Base-by-base conservation (phyloP, 306 rosid genomes). In the Cicer yamashitae region DNA sequence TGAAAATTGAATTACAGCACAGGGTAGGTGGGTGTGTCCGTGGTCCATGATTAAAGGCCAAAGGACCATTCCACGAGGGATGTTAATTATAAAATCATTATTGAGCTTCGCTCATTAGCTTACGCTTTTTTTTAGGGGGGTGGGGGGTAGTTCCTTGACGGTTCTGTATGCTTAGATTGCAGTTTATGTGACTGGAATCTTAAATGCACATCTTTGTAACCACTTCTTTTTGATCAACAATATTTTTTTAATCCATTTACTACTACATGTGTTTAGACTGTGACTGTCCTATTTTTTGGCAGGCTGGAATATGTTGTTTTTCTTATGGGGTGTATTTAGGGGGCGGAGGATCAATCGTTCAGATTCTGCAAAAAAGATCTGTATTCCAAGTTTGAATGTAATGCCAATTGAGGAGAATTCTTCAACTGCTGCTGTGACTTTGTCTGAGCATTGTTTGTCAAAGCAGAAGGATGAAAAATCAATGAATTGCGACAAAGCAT, bases 241-340 rank as follows among this genome's bases (percentile, higher is more conserved):
- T 25, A 34, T 3, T 78, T 12, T 72, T 75, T 40, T 30, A 74
- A 74, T 63, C 79, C 51, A 45, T 65, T 25, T 52, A 22, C 22
- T 54, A 53, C 14, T 22, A 5, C 44, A 7, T 38, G 13, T 57
- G 63, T 53, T 39, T 12, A 37, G 54, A 65, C 50, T 72, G 71
- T 81, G 59, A 75, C 48, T 15, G 18, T 74, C 62, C 51, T 48
- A 9, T 77, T 52, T 68, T 47, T 82, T 85, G 73, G 73, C 91
- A 94, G 99, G 96, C 75, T 94, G 99, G 99, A 94, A 94, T 86
- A 94, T 87, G 89, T 76, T 94, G 73, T 88, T 86, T 82, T 94
- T 81, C 92, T 81, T 94, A 56, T 94, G 99, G 99, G 99, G 99
- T 15, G 91, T 94, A 54, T 91, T 94, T 86, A 86, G 89, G 80